Conservation (phyloP, 2,329 filamentous ascomycete species). For the Chlorencoelia australis region DNA sequence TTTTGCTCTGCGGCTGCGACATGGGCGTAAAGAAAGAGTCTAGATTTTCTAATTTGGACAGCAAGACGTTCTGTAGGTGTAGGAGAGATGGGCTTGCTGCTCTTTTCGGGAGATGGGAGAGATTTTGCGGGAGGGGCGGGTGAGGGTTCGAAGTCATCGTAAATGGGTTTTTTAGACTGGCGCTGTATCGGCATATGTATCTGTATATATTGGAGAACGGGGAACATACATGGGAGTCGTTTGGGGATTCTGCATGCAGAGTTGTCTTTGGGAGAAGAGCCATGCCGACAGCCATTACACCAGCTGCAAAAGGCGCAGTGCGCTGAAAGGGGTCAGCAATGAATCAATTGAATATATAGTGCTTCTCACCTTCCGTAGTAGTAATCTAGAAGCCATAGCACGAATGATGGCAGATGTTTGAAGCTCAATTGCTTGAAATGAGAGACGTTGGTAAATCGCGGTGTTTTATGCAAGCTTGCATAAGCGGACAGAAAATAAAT, state of each 20-base stretch:
- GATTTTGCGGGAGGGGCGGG: conserved; percentile 24
- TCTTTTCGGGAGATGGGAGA: conserved; percentile 11
- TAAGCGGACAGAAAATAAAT: conserved; percentile 7
- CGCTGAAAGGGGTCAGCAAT: conserved; percentile 30
- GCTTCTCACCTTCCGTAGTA: conserved; percentile 39
- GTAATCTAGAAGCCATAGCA: conserved; percentile 42
- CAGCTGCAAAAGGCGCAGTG: conserved; percentile 36
- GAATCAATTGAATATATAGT: conserved; percentile 7
- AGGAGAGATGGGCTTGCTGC: conserved; percentile 36
- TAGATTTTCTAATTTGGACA: conserved; percentile 66
- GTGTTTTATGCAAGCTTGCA: conserved; percentile 16
- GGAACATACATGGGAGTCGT: conserved; percentile 15
- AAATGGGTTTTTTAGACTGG: conserved; percentile 61
- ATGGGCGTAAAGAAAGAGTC: conserved; percentile 70
- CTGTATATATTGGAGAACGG: not conserved
- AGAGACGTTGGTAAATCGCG: conserved; percentile 15
- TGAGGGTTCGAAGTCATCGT: conserved; percentile 54
- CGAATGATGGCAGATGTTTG: conserved; percentile 14
- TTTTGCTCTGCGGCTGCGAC: conserved; percentile 67
- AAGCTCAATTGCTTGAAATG: conserved; percentile 7
- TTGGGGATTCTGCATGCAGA: conserved; percentile 38
- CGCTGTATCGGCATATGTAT: conserved; percentile 5
- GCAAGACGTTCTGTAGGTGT: conserved; percentile 88
- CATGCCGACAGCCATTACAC: conserved; percentile 32
- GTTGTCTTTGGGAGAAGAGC: conserved; percentile 36